Evolutionary conservation across 257 asterid genomes (phyloP), one percentile per base, ranked within the genome.

Genomic region (Capsicum pubescens): DNA sequence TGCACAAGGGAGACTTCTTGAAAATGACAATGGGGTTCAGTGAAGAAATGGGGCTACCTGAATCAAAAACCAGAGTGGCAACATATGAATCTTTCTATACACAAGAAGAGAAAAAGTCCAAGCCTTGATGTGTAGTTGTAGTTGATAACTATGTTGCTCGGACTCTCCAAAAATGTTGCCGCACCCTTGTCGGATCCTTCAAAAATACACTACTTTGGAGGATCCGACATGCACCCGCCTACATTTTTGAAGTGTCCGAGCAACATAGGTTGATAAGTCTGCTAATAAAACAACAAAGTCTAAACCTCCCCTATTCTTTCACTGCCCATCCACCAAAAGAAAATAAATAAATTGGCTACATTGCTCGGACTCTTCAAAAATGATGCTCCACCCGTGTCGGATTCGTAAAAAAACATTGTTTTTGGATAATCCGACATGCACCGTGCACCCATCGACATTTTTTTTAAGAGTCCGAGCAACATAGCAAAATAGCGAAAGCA

Each of bases 1-100:
- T 91, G 87, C 94, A 94, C 89, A 89, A 79, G 90, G 90, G 85
- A 81, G 95, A 84, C 82, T 93, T 92, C 87, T 69, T 91, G 86
- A 89, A 83, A 87, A 92, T 93, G 97, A 88, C 96, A 19, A 78
- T 19, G 85, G 90, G 72, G 12, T 93, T 93, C 63, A 83, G 78
- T 77, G 91, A 91, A 86, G 95, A 92, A 85, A 61, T 92, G 83
- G 89, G 88, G 88, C 88, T 86, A 32, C 91, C 93, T 7, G 81
- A 76, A 52, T 76, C 26, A 52, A 76, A 76, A 84, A 85, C 93
- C 15, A 84, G 97, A 84, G 90, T 93, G 63, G 91, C 88, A 83
- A 89, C 92, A 36, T 93, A 87, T 8, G 95, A 93, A 77, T 87
- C 89, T 78, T 89, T 82, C 85, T 88, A 84, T 64, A 77, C 83